Conservation (phyloP, 306 rosid species). For the Inga oerstediana region DNA sequence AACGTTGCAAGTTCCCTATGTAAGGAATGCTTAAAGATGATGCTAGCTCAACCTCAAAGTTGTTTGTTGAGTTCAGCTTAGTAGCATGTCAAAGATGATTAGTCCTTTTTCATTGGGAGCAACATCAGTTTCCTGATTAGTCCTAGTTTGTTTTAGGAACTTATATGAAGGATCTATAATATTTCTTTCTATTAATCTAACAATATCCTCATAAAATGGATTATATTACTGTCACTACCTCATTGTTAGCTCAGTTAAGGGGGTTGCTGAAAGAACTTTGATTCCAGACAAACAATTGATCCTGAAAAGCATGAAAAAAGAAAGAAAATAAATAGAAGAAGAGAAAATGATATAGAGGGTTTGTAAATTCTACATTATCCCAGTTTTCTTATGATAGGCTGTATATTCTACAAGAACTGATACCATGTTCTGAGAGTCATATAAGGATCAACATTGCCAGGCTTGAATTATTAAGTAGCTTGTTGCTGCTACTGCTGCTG, state of each 20-base stretch:
- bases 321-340: background rate
- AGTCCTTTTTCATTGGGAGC: background rate
- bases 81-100: slow-evolving; percentile 9
- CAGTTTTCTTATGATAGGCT: background rate
- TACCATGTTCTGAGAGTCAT: slow-evolving; percentile 9
- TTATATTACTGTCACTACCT: background rate
- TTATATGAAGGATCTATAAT: background rate
- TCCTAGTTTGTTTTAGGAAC: background rate
- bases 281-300: background rate
- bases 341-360: background rate
- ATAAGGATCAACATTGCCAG: background rate
- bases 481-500: background rate
- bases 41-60: slow-evolving; percentile 27
- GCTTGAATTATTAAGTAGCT: background rate
- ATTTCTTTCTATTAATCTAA: background rate
- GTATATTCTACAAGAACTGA: background rate
- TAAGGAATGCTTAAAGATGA: slow-evolving; percentile 15
- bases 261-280: background rate
- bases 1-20: slow-evolving; percentile 26
- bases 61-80: slow-evolving; percentile 29
- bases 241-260: background rate
- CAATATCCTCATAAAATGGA: background rate
- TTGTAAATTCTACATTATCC: background rate
- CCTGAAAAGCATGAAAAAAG: background rate
- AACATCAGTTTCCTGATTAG: background rate